phyloP scores from a whole-genome alignment of 805 yeast genomes.

The Candida manassasensis region DNA sequence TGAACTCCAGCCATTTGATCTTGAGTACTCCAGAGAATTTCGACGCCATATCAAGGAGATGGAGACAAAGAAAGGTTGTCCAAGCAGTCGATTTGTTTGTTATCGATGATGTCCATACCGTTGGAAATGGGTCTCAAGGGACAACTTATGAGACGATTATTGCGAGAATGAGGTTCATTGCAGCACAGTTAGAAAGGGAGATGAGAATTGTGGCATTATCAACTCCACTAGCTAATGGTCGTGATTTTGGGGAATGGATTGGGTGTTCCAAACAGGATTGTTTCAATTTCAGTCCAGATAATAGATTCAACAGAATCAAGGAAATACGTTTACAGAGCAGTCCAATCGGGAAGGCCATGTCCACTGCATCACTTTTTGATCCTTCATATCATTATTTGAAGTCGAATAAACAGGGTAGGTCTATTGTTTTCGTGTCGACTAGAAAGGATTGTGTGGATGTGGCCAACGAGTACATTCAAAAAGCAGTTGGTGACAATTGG shows the following conservation, averaged over 20 bases:
- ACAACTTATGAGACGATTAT: slow-evolving; percentile 63
- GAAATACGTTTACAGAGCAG: slow-evolving; percentile 49
- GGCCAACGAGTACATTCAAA: slow-evolving; percentile 26
- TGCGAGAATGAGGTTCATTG: slow-evolving; percentile 67
- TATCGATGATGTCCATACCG: slow-evolving; percentile 65
- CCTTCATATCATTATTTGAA: slow-evolving; percentile 44
- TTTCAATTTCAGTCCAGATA: slow-evolving; percentile 67
- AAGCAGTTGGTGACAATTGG: slow-evolving; percentile 14
- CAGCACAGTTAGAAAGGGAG: slow-evolving; percentile 53
- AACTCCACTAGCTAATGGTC: slow-evolving; percentile 65
- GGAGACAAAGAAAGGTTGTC: slow-evolving; percentile 74
- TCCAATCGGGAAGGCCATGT: slow-evolving; percentile 38
- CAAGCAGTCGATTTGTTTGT: slow-evolving; percentile 65
- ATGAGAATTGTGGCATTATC: slow-evolving; percentile 66
- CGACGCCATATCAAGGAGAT: slow-evolving; percentile 66
- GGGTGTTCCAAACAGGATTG: slow-evolving; percentile 59
- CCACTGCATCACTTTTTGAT: slow-evolving; percentile 31
- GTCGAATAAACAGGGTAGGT: slow-evolving; percentile 11
- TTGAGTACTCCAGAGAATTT: slow-evolving; percentile 79
- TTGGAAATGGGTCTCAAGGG: slow-evolving; percentile 58
- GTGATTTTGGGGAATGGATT: slow-evolving; percentile 83
- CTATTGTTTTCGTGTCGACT: slow-evolving; percentile 55
- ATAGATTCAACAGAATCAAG: slow-evolving; percentile 51
- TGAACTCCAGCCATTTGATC: slow-evolving; percentile 61
- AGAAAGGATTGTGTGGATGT: slow-evolving; percentile 51